Percentiles rank a stretch among this genome's conserved stretches.
Conservation (phyloP, 106 monocot species). For the Allium cepa region DNA sequence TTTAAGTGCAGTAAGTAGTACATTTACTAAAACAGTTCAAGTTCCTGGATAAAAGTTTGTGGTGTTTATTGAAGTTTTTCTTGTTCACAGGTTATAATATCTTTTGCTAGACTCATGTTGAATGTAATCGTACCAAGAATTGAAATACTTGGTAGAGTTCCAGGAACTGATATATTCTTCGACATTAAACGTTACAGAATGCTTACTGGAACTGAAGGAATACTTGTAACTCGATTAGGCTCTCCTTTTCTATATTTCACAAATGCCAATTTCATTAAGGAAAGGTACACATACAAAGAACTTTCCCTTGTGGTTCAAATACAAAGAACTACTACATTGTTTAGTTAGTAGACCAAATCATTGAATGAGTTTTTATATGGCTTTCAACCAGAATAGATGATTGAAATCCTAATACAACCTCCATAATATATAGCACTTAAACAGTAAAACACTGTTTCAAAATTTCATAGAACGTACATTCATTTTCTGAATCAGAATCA, state of each 20-base stretch:
- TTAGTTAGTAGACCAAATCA: no score
- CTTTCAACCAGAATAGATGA: no score
- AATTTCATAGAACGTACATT: neutral
- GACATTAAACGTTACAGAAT: constrained; percentile 58
- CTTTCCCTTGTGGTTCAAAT: neutral
- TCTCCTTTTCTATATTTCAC: constrained; percentile 64
- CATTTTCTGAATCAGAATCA: constrained; percentile 26
- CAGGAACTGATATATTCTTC: constrained; percentile 64
- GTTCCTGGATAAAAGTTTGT: neutral
- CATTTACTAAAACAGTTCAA: no score
- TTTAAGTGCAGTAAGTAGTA: constrained; percentile 21
- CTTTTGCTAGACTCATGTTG: constrained; percentile 68
- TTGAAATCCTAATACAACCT: no score
- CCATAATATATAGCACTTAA: no score
- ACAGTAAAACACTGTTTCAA: no score
- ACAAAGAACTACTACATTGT: no score
- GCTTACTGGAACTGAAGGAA: constrained; percentile 9
- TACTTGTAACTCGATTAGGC: constrained; percentile 46
- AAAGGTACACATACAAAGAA: constrained; percentile 33
- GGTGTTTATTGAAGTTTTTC: neutral
- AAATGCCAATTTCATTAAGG: constrained; percentile 73
- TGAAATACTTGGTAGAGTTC: constrained; percentile 66
- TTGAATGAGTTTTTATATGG: no score
- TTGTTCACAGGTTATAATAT: constrained; percentile 45
- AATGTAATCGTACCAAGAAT: constrained; percentile 38